Evolutionary conservation across 1,139 yeast genomes (phyloP).

Genomic region (Saccharomycopsis crataegensis): DNA sequence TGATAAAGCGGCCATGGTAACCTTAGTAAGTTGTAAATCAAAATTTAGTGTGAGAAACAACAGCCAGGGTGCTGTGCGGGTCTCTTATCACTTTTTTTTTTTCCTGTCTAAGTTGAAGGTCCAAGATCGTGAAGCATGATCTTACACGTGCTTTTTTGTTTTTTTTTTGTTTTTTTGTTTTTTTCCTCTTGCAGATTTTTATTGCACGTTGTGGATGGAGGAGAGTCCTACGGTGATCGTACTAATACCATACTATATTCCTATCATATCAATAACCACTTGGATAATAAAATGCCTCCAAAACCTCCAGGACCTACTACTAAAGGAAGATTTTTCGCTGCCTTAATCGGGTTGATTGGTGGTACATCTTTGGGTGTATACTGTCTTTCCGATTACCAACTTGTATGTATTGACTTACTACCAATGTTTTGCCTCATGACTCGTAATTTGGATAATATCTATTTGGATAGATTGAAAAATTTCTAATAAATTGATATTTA

Average conservation of each 20-base stretch:
- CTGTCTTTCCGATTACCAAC: conserved; percentile 13
- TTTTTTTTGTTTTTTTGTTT: background rate
- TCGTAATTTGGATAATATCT: no score
- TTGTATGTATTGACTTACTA: conserved; percentile 10
- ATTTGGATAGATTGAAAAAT: no score
- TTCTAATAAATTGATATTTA: no score
- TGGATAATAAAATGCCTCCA: background rate
- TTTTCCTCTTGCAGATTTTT: background rate
- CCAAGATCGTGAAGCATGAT: no score
- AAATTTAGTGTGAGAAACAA: no score
- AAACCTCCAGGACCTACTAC: conserved; percentile 2
- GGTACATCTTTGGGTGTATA: conserved; percentile 12
- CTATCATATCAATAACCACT: background rate
- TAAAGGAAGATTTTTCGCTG: conserved; percentile 14
- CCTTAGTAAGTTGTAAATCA: no score
- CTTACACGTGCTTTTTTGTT: background rate
- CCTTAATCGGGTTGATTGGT: conserved; percentile 6
- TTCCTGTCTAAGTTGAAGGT: no score
- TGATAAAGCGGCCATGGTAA: conserved; percentile 57
- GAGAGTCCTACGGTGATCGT: no score
- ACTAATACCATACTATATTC: no score
- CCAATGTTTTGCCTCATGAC: no score
- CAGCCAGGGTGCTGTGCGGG: no score
- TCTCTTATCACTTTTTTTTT: no score
- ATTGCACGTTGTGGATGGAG: background rate